Percentiles rank a stretch among this genome's conserved stretches.
Conservation (phyloP, 1,284 basidiomycete species). For the Mixia osmundae region DNA sequence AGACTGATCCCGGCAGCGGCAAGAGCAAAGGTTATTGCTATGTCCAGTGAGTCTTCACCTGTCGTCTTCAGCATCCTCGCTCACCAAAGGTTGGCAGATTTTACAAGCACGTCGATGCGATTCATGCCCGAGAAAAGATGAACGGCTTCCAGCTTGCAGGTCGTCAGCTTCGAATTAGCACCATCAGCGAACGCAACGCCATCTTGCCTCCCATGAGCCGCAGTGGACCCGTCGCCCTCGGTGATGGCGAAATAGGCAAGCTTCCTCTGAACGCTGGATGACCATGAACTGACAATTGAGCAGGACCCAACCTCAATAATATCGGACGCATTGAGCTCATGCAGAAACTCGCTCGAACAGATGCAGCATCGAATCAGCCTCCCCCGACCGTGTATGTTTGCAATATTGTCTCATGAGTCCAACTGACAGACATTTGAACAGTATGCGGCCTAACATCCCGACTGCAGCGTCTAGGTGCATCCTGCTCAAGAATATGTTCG, state of each 20-base stretch:
- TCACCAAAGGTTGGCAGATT: constrained; percentile 32
- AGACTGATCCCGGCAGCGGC: constrained; percentile 50
- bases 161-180: constrained; percentile 38
- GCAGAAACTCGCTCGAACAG: constrained; percentile 83
- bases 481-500: constrained; percentile 84
- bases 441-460: constrained; percentile 21
- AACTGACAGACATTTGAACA: constrained; percentile 19
- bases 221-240: not conserved
- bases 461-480: constrained; percentile 17
- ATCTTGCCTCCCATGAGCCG: constrained; percentile 2
- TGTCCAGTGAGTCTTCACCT: constrained; percentile 44
- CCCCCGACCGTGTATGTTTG: constrained; percentile 21
- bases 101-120: constrained; percentile 66
- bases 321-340: constrained; percentile 89
- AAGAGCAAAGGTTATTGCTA: constrained; percentile 96
- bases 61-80: constrained; percentile 1
- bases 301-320: constrained; percentile 58
- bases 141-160: constrained; percentile 93
- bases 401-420: not conserved
- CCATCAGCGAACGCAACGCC: not conserved
- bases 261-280: not conserved
- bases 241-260: not conserved
- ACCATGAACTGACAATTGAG: not conserved
- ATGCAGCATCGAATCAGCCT: constrained; percentile 22
- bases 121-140: constrained; percentile 93